These are phyloP conservation scores for Leccinum angustisporum DNA, from an alignment of 1,284 basidiomycete genomes.

Conservation along the genomic window DNA sequence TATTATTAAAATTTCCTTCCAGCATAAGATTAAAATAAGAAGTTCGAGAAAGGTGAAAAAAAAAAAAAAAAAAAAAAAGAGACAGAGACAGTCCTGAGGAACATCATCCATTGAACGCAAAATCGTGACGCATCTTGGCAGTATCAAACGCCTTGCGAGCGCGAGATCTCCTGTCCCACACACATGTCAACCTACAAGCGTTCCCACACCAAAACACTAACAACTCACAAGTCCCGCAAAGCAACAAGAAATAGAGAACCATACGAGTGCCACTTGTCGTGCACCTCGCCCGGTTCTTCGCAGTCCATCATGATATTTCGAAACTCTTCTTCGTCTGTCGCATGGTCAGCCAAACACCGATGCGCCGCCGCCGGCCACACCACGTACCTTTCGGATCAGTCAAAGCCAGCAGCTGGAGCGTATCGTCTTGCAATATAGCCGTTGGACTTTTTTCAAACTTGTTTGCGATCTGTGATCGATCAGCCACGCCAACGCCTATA, in stretches of 20 bases:
- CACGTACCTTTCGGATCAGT: constrained; percentile 21
- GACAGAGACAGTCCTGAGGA: neutral
- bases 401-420: constrained; percentile 27
- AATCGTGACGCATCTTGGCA: constrained; percentile 20
- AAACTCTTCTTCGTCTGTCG: constrained; percentile 17
- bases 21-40: neutral
- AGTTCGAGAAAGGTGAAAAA: neutral
- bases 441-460: constrained; percentile 4
- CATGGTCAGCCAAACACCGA: constrained; percentile 7
- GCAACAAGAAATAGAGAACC: constrained; percentile 23
- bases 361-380: neutral
- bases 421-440: constrained; percentile 25
- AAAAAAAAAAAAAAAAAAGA: too few species aligned
- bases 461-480: constrained; percentile 19
- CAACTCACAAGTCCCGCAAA: constrained; percentile 26
- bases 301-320: constrained; percentile 19
- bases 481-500: neutral
- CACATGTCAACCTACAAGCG: neutral
- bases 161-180: constrained; percentile 2
- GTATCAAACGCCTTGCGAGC: constrained; percentile 17
- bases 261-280: constrained; percentile 24
- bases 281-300: constrained; percentile 16
- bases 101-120: constrained; percentile 23
- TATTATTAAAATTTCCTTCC: neutral
- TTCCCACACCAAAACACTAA: neutral